Base-by-base conservation (phyloP, 768 basidiomycete species). In the Amanita exitialis region DNA sequence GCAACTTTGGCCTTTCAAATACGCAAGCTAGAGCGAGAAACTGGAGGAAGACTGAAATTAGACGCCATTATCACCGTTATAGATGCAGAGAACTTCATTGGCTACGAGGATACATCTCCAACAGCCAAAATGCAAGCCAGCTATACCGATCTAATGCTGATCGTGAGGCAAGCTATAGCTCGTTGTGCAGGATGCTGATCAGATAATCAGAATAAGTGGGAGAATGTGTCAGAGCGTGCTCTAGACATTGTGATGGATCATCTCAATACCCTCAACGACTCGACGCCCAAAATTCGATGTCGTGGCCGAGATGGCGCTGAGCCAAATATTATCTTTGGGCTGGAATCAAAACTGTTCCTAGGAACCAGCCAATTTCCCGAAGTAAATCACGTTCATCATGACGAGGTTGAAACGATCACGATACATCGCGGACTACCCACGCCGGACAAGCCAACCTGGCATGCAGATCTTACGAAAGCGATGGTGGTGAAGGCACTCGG, bases 1-100 rank as follows among this genome's bases (percentile, higher is more conserved):
- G 94, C 94, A 2, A 95, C 93, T 1, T 74, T 97, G 30, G 94
- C 93, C 0, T 91, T 95, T 60, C 94, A 95, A 61, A 90, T 97
- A 51, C 83, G 90, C 35, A 86, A 94, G 63, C 71, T 97, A 20
- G 93, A 93, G 64, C 77, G 64, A 16, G 80, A 92, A 62, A 90
- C 86, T 2, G 61, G 71, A 16, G 76, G 79, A 9, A 87, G 83
- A 44, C 76, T 97, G 62, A 81, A 79, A 60, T 72, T 97, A 23
- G 94, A 97, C 58, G 86, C 89, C 0, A 94, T 96, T 52, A 74
- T 93, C 36, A 97, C 94, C 1, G 92, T 95, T 18, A 71, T 97
- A 43, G 88, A 90, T 61, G 87, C 90, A 0, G 89, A 90, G 66
- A 95, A 95, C 65, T 97, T 97, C 64, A 65, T 70, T 12, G 93